Evolutionary conservation across 768 basidiomycete species (phyloP).

Genomic region (Mrakia blollopis): DNA sequence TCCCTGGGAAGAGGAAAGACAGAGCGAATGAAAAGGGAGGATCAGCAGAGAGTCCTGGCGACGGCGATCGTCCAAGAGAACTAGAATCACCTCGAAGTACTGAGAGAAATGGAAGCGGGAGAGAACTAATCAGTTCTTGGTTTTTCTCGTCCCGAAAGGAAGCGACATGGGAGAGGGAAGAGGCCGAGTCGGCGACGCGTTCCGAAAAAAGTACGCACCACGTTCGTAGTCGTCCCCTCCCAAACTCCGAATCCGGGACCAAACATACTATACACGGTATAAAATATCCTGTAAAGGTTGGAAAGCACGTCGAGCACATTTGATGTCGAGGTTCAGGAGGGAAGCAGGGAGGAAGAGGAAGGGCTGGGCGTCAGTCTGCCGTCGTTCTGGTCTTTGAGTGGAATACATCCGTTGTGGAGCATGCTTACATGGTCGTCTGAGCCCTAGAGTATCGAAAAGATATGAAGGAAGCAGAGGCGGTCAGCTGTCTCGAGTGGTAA

Average conservation of each 20-base stretch:
- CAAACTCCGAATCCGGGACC: background rate
- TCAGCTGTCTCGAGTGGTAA: background rate
- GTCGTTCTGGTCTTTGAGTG: background rate
- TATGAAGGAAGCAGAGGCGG: too few species aligned
- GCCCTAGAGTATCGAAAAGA: background rate
- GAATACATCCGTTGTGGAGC: background rate
- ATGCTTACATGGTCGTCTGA: background rate
- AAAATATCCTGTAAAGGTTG: background rate
- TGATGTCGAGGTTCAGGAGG: background rate
- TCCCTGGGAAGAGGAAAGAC: background rate
- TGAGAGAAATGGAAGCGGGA: background rate
- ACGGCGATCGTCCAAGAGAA: background rate
- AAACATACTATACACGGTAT: background rate
- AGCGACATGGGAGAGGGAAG: background rate
- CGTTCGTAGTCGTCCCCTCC: background rate
- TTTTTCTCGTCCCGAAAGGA: background rate
- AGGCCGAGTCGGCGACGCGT: background rate
- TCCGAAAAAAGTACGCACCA: background rate
- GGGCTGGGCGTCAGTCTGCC: background rate
- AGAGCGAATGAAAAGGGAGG: background rate
- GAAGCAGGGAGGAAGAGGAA: background rate
- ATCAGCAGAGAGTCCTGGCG: background rate
- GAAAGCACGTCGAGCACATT: too few species aligned
- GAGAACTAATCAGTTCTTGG: background rate
- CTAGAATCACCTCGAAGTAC: background rate